A percentile compares a stretch with the other conserved stretches of the same genome.
Evolutionary conservation across 208 protist genomes (phyloP).

Genomic region (Herpetomonas tarakana): DNA sequence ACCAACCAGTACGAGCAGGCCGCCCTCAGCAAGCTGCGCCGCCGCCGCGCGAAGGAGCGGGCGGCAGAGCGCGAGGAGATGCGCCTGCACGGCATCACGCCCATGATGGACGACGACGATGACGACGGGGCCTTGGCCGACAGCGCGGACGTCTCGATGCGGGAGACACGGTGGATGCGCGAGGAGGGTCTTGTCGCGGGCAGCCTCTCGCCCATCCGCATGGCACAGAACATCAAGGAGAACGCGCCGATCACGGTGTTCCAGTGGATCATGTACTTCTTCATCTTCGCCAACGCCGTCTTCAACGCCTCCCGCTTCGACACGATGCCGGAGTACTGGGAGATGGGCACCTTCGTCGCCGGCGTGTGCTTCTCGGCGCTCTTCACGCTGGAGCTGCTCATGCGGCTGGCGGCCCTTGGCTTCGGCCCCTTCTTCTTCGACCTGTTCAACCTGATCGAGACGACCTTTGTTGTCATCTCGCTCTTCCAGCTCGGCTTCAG

Average conservation of each 20-base stretch:
- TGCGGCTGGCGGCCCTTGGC: slow-evolving; percentile 78
- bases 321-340: slow-evolving; percentile 77
- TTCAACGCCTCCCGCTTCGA: slow-evolving; percentile 86
- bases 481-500: slow-evolving; percentile 90
- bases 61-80: slow-evolving; percentile 36
- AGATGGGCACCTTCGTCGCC: slow-evolving; percentile 60
- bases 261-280: slow-evolving; percentile 64
- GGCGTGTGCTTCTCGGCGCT: slow-evolving; percentile 77
- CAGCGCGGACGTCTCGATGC: slow-evolving; percentile 3
- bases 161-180: slow-evolving; percentile 41
- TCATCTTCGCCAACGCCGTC: slow-evolving; percentile 85
- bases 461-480: slow-evolving; percentile 69
- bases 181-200: slow-evolving; percentile 37
- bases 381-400: slow-evolving; percentile 84
- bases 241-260: slow-evolving; percentile 82
- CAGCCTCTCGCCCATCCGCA: slow-evolving; percentile 69
- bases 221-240: slow-evolving; percentile 83
- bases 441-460: slow-evolving; percentile 74
- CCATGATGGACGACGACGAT: slow-evolving; percentile 37
- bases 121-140: slow-evolving; percentile 15
- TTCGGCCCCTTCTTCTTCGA: slow-evolving; percentile 73
- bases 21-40: slow-evolving; percentile 57
- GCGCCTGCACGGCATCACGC: slow-evolving; percentile 26
- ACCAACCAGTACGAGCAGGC: slow-evolving; percentile 84
- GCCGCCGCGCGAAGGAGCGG: slow-evolving; percentile 36